Evolutionary conservation across 345 rosid species (phyloP), one percentile per base, ranked within the genome.

Genomic region (Toxicodendron radicans): DNA sequence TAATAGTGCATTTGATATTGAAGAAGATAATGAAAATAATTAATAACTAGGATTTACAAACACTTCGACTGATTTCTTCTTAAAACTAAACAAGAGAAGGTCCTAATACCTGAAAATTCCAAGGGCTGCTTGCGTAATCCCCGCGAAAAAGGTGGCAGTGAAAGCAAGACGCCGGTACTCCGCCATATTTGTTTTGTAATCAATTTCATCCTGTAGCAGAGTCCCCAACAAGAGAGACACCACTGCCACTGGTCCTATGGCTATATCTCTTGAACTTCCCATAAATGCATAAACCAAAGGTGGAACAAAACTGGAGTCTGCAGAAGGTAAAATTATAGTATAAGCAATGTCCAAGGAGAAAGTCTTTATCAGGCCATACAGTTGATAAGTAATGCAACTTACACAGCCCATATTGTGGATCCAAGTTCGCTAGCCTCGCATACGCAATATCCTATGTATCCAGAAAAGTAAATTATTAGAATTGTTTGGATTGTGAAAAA

Each of bases 191-290:
- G 57, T 74, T 5, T 0, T 52, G 5, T 88, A 91, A 83, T 95
- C 95, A n/a, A 95, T 33, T 84, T 91, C 97, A 57, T 73, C 76
- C 70, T 75, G 88, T 77, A 95, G 94, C 82, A 95, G 72, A 56
- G 92, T 87, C 35, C 97, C 98, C 66, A 95, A 27, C 72, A 93
- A 76, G 21, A 95, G 91, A 77, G 99, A 95, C 43, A 93, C 99
- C 81, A 95, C 99, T 2, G 99, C 99, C 6, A 95, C 99, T 0
- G 99, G 99, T 62, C 99, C 98, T 21, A 95, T 93, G 18, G 99
- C 99, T 63, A 93, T 95, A 80, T 95, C 99, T 79, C 99, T 91
- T 43, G 99, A 95, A 75, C 99, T 95, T 1, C 99, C 99, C 99
- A 95, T 95, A 80, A 84, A 83, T 52, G 99, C 97, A 79, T 95